A percentile compares a stretch with the other conserved stretches of the same genome.
Conservation (phyloP, 2,329 filamentous ascomycete species). For the Calonectria hawksworthii region DNA sequence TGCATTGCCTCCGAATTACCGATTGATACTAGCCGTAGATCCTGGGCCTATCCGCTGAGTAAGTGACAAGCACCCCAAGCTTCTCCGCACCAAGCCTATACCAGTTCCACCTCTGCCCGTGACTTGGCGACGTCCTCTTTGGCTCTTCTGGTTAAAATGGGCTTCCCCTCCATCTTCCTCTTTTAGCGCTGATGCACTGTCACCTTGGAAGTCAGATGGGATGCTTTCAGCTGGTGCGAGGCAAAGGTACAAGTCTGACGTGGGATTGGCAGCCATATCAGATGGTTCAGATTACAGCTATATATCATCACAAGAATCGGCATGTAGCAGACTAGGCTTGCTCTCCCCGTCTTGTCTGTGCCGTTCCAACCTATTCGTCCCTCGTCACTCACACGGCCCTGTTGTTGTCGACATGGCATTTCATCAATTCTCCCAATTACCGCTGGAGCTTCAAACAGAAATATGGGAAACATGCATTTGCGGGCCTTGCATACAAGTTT, state of each 20-base stretch:
- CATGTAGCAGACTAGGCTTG: neutral
- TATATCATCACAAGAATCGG: neutral
- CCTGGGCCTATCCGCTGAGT: slow-evolving; percentile 5
- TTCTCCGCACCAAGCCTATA: slow-evolving; percentile 25
- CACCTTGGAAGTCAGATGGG: neutral
- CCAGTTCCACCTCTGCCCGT: neutral
- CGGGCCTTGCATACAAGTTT: slow-evolving; percentile 45
- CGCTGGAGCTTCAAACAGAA: slow-evolving; percentile 41
- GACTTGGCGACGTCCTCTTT: slow-evolving; percentile 1
- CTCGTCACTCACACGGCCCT: neutral
- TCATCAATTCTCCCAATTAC: slow-evolving; percentile 36
- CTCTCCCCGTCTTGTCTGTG: slow-evolving; percentile 9
- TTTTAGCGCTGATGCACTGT: slow-evolving; percentile 15
- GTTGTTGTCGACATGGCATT: slow-evolving; percentile 36
- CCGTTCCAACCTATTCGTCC: neutral
- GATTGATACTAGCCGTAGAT: slow-evolving; percentile 8
- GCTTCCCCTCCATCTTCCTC: neutral
- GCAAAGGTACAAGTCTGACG: slow-evolving; percentile 18
- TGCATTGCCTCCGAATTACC: neutral
- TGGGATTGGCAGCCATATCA: slow-evolving; percentile 14
- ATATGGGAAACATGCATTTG: slow-evolving; percentile 39
- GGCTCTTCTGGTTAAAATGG: slow-evolving; percentile 11
- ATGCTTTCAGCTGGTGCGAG: neutral
- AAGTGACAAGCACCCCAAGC: neutral
- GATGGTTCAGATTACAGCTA: neutral